Evolutionary conservation across 169 alveolate genomes (phyloP), one percentile per base, ranked within the genome.

Genomic region (Theileria annulata): DNA sequence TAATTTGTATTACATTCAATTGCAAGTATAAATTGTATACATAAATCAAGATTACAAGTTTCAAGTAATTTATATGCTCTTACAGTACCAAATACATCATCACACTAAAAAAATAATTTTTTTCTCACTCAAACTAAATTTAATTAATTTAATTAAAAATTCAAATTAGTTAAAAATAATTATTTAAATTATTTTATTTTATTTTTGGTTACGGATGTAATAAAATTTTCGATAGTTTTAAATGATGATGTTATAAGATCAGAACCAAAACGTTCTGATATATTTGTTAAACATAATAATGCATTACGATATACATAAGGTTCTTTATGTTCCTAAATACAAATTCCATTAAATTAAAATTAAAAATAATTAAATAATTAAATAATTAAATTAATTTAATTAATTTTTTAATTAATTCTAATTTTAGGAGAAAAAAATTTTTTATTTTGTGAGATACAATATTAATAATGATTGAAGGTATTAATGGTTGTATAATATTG

Each of bases 221-320:
- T 51, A 48, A 82, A 54, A 25, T 62, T 85, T 84, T 88, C 94
- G 66, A 80, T 79, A 75, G 60, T 86, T 56, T 47, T 95, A 59
- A 91, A 91, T 6, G 94, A 80, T 58, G 96, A 96, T 12, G 96
- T 95, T 1, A 96, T 87, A 15, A 92, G 83, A 63, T 96, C 98
- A 15, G 91, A 87, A 48, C 99, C 99, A 74, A 94, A 93, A 59
- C 94, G 92, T 63, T 91, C 88, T 15, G 93, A 95, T 51, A 96
- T 95, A 49, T 94, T 86, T 73, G 95, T 92, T 19, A 96, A 60
- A 72, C 98, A 95, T 91, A 95, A 89, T 15, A 96, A 87, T 0
- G 98, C 98, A 77, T 96, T 96, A 81, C 98, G 94, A 78, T 97
- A 87, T 0, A 96, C 99, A 86, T 96, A 96, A 33, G 97, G 95